Evolutionary conservation across 306 rosid genomes (phyloP).

Genomic region (Crataegus laevigata): DNA sequence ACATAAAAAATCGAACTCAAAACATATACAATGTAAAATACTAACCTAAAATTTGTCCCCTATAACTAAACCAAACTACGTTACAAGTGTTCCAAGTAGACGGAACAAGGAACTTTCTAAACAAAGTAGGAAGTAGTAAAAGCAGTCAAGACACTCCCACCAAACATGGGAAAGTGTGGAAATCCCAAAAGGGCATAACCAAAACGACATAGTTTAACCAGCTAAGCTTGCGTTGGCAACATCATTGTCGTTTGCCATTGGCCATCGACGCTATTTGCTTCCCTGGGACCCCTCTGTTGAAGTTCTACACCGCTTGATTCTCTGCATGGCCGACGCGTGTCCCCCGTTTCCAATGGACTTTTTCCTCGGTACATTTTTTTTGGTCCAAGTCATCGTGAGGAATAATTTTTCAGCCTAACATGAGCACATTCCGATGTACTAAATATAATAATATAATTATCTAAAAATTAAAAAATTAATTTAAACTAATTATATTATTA

Average conservation of each 20-base stretch:
- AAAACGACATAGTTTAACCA: slow-evolving; percentile 39
- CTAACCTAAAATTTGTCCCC: accelerated
- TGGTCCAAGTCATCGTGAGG: no score
- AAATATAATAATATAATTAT: no score
- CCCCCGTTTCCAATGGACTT: background rate
- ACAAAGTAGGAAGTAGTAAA: background rate
- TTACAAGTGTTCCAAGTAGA: background rate
- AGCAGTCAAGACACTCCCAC: background rate
- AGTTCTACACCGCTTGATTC: slow-evolving; percentile 3
- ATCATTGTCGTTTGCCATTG: slow-evolving; percentile 30
- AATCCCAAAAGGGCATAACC: background rate
- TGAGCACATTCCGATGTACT: no score
- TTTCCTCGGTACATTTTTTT: background rate
- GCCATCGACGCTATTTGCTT: background rate
- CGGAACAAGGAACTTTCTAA: background rate
- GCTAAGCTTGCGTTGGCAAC: slow-evolving; percentile 54
- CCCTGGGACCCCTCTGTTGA: background rate
- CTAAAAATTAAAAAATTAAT: no score
- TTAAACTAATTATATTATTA: accelerated
- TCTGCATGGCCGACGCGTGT: slow-evolving; percentile 52
- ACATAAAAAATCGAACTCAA: no score
- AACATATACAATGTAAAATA: no score
- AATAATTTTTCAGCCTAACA: no score
- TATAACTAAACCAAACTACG: no score
- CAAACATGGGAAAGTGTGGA: background rate